Base-by-base conservation (phyloP, 2,329 filamentous ascomycete genomes). In the Hypoxylon sp. region DNA sequence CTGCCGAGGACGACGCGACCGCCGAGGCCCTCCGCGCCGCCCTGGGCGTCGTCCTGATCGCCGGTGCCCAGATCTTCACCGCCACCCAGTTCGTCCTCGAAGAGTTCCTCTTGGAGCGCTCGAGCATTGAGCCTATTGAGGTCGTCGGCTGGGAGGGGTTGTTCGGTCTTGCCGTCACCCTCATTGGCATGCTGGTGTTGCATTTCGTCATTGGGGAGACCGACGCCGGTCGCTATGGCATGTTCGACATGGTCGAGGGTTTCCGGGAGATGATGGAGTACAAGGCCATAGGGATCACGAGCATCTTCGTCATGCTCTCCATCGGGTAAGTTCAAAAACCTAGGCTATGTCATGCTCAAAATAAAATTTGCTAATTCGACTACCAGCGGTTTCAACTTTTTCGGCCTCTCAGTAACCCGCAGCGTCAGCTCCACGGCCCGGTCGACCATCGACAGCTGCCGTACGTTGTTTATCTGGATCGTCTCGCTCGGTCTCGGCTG, bases 401-500 rank as follows among this genome's bases (percentile, higher is more conserved):
- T 99, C 75, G 95, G 95, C 6, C 84, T 99, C 8, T 95, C 91
- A 0, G 94, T 99, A 7, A 99, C 95, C 0, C 87, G 91, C 58
- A 88, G 78, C 61, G 92, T 99, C 65, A 96, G 90, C 62, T 95
- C 95, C 9, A 99, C 95, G 0, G 92, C 94, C 1, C 87, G 95
- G 60, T 96, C 92, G 26, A 98, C 94, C 26, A 98, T 99, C 69
- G 95, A 99, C 75, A 99, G 95, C 1, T 98, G 93, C 81, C 88
- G 94, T 35, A 99, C 95, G 0, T 84, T 99, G 1, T 98, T 99
- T 78, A 98, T 99, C 76, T 99, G 95, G 95, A 83, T 99, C 23
- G 91, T 97, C 11, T 96, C 92, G 15, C 84, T 99, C 3, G 91
- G 90, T 3, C 84, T 99, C 2, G 93, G 93, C 59, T 99, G 95